phyloP scores from a whole-genome alignment of 495 filamentous ascomycete species.

The Melanomma pulvis-pyrius region DNA sequence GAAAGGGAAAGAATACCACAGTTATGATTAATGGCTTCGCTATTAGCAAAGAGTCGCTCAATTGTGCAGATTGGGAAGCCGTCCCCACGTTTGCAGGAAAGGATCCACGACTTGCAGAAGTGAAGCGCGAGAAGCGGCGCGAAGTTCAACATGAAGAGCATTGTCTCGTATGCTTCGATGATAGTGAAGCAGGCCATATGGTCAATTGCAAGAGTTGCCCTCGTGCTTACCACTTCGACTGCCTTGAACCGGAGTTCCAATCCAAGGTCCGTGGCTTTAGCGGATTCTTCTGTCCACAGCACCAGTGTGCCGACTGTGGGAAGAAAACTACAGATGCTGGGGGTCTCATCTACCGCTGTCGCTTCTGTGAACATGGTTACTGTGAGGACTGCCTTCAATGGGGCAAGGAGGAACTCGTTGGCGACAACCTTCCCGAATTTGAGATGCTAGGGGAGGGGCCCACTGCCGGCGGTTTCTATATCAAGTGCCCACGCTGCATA shows the following conservation, averaged over 20 bases:
- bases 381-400: slow-evolving; percentile 68
- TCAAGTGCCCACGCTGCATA: slow-evolving; percentile 48
- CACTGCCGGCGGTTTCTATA: slow-evolving; percentile 53
- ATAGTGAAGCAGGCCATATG: slow-evolving; percentile 49
- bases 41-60: slow-evolving; percentile 62
- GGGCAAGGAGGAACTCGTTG: slow-evolving; percentile 55
- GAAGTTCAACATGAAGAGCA: slow-evolving; percentile 55
- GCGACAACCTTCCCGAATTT: slow-evolving; percentile 55
- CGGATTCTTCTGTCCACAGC: slow-evolving; percentile 60
- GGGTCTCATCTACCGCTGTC: slow-evolving; percentile 62
- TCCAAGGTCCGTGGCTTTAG: slow-evolving; percentile 43
- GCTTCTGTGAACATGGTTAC: slow-evolving; percentile 59
- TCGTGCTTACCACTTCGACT: slow-evolving; percentile 58
- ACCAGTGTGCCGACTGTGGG: slow-evolving; percentile 58
- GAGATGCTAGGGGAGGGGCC: slow-evolving; percentile 53
- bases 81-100: slow-evolving; percentile 61
- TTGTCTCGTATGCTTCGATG: slow-evolving; percentile 60
- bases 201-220: slow-evolving; percentile 59
- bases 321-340: slow-evolving; percentile 61
- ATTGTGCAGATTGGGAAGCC: slow-evolving; percentile 58
- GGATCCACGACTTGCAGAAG: slow-evolving; percentile 55
- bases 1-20: slow-evolving; percentile 62
- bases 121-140: slow-evolving; percentile 48
- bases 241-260: slow-evolving; percentile 51
- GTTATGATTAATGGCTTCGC: slow-evolving; percentile 63